Evolutionary conservation across 257 asterid genomes (phyloP), one percentile per base, ranked within the genome.

Genomic region (Ballota nigra): DNA sequence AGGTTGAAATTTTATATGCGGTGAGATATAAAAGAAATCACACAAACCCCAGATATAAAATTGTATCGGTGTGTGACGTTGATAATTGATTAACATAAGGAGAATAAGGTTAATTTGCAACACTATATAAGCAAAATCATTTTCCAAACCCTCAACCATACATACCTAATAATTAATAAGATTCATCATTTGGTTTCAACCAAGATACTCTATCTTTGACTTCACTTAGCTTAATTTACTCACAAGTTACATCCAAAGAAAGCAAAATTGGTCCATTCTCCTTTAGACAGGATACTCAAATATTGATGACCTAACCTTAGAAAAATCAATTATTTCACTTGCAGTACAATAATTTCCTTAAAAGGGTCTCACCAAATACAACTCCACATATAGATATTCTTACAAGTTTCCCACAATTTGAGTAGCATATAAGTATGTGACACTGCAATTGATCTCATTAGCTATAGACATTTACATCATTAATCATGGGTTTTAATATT

Each of bases 271-370:
- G 81, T 82, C 85, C 80, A 43, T 43, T 43, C 47, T 11, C 19
- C 52, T 74, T 70, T 78, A 75, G 77, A 76, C 85, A 78, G n/a
- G 65, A 45, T 65, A 64, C 64, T 16, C 72, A 51, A 3, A 73
- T 83, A 77, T 75, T 63, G 97, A 75, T 84, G 59, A 86, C 91
- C 96, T 77, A 91, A 79, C 83, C 73, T 57, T 71, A 75, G 89
- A 83, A 82, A 70, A 75, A 19, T 15, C 43, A 26, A 11, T 36
- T 61, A 15, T 57, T 57, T 26, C 63, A 8, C 4, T 19, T 2
- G 3, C 60, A 60, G 16, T n/a, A 47, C 22, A 3, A 38, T 12
- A 12, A 47, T 20, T 19, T 18, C 59, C 8, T 28, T 4, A 57
- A 57, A 29, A 40, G 74, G 67, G 89, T 91, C 97, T 34, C 62